phyloP scores from a whole-genome alignment of 768 basidiomycete genomes.

The Macrolepiota fuliginosa region DNA sequence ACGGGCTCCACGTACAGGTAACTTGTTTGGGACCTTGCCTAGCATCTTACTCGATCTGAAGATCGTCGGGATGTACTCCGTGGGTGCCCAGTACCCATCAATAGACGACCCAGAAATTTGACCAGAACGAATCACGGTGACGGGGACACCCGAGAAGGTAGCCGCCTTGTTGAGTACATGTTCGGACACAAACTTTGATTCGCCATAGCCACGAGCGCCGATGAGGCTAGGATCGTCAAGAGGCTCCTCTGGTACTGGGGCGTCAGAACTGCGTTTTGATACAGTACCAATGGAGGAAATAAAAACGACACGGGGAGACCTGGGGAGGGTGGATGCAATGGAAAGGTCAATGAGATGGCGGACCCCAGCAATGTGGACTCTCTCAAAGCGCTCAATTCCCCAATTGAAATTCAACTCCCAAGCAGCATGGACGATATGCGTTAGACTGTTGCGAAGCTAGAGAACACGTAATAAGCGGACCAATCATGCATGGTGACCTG shows the following conservation, averaged over 20 bases:
- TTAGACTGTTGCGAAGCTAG: slow-evolving; percentile 5
- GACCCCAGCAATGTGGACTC: slow-evolving; percentile 9
- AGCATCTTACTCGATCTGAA: slow-evolving; percentile 9
- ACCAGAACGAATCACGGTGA: slow-evolving; percentile 11
- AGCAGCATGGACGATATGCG: slow-evolving; percentile 14
- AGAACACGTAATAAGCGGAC: neutral
- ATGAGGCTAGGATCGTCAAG: slow-evolving; percentile 6
- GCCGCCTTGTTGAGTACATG: slow-evolving; percentile 7
- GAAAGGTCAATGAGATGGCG: slow-evolving; percentile 12
- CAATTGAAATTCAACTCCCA: slow-evolving; percentile 17
- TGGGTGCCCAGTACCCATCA: slow-evolving; percentile 12
- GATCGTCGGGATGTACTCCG: slow-evolving; percentile 12
- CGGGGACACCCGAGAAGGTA: neutral
- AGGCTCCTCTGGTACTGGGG: slow-evolving; percentile 8
- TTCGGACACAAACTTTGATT: slow-evolving; percentile 13
- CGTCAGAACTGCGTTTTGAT: neutral
- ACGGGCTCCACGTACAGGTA: slow-evolving; percentile 6
- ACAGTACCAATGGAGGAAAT: slow-evolving; percentile 13
- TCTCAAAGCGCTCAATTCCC: slow-evolving; percentile 13
- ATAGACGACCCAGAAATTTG: slow-evolving; percentile 11
- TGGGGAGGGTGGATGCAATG: neutral
- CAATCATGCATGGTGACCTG: neutral
- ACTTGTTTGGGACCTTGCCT: slow-evolving; percentile 8
- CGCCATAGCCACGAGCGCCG: slow-evolving; percentile 5
- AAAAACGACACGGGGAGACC: slow-evolving; percentile 5